Base-by-base conservation (phyloP, 352 stramenopile genomes). In the Phytophthora palmivora region DNA sequence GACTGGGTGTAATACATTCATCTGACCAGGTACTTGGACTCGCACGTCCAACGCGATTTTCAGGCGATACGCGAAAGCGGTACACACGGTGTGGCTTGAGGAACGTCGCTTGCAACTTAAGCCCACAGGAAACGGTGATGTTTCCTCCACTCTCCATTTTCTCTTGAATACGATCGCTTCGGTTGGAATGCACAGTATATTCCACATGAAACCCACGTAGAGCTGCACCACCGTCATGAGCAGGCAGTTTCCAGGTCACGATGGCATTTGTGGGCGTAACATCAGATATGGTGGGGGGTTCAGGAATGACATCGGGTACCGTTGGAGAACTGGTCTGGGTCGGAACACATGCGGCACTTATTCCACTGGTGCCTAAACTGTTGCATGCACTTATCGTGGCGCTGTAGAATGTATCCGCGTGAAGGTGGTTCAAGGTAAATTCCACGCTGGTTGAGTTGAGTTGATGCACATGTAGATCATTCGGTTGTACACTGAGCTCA, bases 61-160 rank as follows among this genome's bases (percentile, higher is more conserved):
- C 55, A 11, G 70, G 65, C 4, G 78, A 76, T 3, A 93, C 73
- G 1, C 76, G 74, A 43, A 91, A 91, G 0, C 47, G 56, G 24
- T 91, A 93, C 10, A 58, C 63, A 6, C 70, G 78, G 45, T 82
- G 79, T 10, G 82, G 82, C 2, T 75, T 78, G 22, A 93, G 67
- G 47, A 88, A 82, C 12, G 76, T 76, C 3, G 74, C 49, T 8
- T 70, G 22, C 9, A 91, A 50, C 21, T 79, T 54, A 15, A 60
- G 24, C 0, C 70, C 66, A 1, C 69, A 50, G 11, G 71, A 78
- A 12, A 91, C 21, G 3, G 58, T 69, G 50, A 88, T 62, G 33
- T 88, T 74, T 11, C 64, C 64, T 30, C 58, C 64, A 19, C 30
- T 69, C 28, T 89, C 70, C 41, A 73, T 65, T 22, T 73, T 77